A percentile compares a stretch with the other conserved stretches of the same genome.
Conservation (phyloP, 805 yeast genomes). For the Candida stauntonica region DNA sequence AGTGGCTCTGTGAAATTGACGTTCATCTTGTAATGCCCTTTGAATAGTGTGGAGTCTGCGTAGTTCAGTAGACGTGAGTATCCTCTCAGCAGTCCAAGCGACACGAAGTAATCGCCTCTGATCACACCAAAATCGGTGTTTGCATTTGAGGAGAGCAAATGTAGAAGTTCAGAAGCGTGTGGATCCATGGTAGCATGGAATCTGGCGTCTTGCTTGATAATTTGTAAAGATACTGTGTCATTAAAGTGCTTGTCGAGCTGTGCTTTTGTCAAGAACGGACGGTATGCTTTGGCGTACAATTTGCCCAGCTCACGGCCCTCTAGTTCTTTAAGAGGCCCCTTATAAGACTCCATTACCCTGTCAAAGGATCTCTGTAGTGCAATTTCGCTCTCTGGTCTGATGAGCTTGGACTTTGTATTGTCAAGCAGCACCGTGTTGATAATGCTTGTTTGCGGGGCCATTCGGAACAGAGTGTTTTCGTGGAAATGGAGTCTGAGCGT, state of each 20-base stretch:
- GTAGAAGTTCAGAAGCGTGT: conserved; percentile 7
- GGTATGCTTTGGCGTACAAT: conserved; percentile 16
- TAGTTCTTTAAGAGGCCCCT: neutral
- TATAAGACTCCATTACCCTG: conserved; percentile 1
- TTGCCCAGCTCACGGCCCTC: conserved; percentile 10
- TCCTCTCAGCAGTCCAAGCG: conserved; percentile 13
- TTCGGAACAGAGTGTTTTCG: conserved; percentile 17
- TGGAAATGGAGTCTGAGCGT: conserved; percentile 22
- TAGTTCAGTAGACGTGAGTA: conserved; percentile 10
- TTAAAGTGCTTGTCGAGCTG: conserved; percentile 13
- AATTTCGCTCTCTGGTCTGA: conserved; percentile 4
- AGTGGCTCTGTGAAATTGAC: conserved; percentile 16
- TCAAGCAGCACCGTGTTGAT: conserved; percentile 19
- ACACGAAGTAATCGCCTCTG: conserved; percentile 20
- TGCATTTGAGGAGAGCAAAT: conserved; percentile 3
- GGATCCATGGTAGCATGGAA: conserved; percentile 9
- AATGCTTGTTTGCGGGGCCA: conserved; percentile 15
- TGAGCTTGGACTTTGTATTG: conserved; percentile 10
- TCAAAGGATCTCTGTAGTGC: conserved; percentile 19
- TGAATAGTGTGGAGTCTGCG: conserved; percentile 13
- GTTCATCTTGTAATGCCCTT: conserved; percentile 10
- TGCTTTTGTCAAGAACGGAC: conserved; percentile 18
- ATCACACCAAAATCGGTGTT: conserved; percentile 21
- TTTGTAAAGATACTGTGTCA: conserved; percentile 1
- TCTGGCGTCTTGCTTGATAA: conserved; percentile 5